Evolutionary conservation across 352 stramenopile genomes (phyloP), one percentile per base, ranked within the genome.

Genomic region (Phytophthora ohioensis): DNA sequence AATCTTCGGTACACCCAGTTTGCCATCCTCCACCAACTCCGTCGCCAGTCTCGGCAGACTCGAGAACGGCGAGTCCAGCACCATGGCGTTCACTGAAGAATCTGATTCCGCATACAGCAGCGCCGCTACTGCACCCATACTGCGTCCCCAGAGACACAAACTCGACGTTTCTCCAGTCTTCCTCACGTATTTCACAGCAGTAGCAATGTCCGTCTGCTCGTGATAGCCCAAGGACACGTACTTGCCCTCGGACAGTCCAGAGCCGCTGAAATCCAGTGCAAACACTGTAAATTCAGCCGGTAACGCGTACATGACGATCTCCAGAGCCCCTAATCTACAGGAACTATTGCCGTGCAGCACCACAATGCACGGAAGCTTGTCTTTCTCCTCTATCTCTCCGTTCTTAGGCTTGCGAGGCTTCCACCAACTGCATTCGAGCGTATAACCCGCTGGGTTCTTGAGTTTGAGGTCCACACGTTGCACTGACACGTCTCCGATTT

Each of bases 361-460:
- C 35, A 95, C 74, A 49, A 95, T 94, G 54, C 88, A 95, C 57
- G 88, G 85, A 0, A 67, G 70, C 52, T 92, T 90, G 45, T 80
- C 62, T 38, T 68, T 21, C n/a, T 46, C 49, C 9, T 55, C 12
- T 12, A 34, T 27, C 21, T 62, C 30, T 11, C 21, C 61, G 15
- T 36, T 55, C 10, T 68, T 57, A 30, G 48, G 9, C 45, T 63
- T 68, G 30, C 80, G 80, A 5, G 82, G 80, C 70, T 93, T 92
- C 88, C 88, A 95, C 88, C 88, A 95, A 64, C 88, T 95, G 76
- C 88, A 95, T 61, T 95, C 84, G 75, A 94, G 79, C 21, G 85
- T 90, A 51, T 86, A 88, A 4, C 87, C 87, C 10, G 76, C 87
- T 17, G 76, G 68, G 39, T 94, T 94, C 75, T 90, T 90, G 38